Evolutionary conservation across 2,329 filamentous ascomycete genomes (phyloP).

Genomic region (Colletotrichum sp.): DNA sequence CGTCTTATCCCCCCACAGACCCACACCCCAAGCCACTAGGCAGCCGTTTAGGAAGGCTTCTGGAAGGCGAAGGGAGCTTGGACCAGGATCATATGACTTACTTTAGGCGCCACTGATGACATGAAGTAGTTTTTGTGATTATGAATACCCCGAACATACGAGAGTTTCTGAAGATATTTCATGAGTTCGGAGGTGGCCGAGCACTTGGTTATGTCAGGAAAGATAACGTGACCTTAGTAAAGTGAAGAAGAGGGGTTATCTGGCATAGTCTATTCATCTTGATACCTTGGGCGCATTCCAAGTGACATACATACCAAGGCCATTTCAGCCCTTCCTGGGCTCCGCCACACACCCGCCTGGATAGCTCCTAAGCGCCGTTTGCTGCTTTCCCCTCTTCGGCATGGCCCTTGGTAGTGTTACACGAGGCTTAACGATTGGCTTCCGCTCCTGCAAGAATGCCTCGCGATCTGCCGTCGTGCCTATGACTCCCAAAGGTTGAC

Average conservation of each 20-base stretch:
- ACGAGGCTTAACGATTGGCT: not conserved
- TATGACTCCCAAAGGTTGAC: not conserved
- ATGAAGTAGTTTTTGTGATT: not conserved
- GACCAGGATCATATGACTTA: not conserved
- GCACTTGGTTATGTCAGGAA: not conserved
- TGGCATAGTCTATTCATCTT: not conserved
- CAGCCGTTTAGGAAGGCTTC: conserved; percentile 18
- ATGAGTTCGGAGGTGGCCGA: not conserved
- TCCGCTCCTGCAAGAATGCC: not conserved
- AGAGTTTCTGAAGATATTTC: not conserved
- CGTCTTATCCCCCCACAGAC: not conserved
- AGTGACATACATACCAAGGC: not conserved
- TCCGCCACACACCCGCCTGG: not conserved
- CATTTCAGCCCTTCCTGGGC: not conserved
- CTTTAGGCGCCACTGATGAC: not conserved
- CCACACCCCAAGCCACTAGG: not conserved
- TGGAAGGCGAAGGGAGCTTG: not conserved
- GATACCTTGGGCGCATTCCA: not conserved
- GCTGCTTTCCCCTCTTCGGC: not conserved
- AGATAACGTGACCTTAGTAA: not conserved
- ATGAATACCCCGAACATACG: not conserved
- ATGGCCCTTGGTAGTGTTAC: not conserved
- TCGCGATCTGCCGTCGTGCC: not conserved
- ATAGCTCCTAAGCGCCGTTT: not conserved
- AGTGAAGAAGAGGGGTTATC: not conserved